Evolutionary conservation across 2,329 filamentous ascomycete genomes (phyloP), one percentile per base, ranked within the genome.

Genomic region (Lasiodiplodia theobromae): DNA sequence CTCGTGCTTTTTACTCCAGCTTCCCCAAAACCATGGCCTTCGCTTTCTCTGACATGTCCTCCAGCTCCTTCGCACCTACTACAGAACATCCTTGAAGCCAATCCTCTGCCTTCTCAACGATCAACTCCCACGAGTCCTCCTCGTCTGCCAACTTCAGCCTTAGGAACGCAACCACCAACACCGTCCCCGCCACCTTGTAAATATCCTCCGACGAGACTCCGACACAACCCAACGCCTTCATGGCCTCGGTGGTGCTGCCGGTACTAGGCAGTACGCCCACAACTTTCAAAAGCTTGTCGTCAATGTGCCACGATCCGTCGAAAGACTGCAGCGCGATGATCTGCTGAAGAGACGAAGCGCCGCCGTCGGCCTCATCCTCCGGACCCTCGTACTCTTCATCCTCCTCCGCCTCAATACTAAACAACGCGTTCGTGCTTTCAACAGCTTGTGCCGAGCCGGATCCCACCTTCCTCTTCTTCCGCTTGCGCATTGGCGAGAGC

Each of bases 111-210:
- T 91, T 91, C 11, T 86, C 84, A 18, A 85, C 87, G 49, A 91
- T 78, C 81, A 92, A 81, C 70, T 89, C 88, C 89, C 89, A 92
- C 7, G 83, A 82, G 2, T 88, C 89, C 74, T 81, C 78, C 63
- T 86, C 80, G 0, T 71, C 77, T 0, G 44, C 71, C 69, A 87
- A 72, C 67, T 80, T 83, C 51, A 64, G 75, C 73, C 86, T 82
- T 70, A 92, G 75, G 69, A 80, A 86, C 1, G 76, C 79, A 8
- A 89, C 67, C 1, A 83, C 85, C 34, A 86, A 65, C 0, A 77
- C 77, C 0, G 84, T 84, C 2, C 75, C 74, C 21, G 78, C 71
- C 16, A 73, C 69, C 51, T 70, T 69, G 70, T 73, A 52, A 3
- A 47, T 66, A 37, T 31, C 14, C 51, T 70, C 63, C 21, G 71